These are phyloP conservation scores for Annona squamosa DNA, from an alignment of 164 flowering plant species.

Conservation along the genomic window DNA sequence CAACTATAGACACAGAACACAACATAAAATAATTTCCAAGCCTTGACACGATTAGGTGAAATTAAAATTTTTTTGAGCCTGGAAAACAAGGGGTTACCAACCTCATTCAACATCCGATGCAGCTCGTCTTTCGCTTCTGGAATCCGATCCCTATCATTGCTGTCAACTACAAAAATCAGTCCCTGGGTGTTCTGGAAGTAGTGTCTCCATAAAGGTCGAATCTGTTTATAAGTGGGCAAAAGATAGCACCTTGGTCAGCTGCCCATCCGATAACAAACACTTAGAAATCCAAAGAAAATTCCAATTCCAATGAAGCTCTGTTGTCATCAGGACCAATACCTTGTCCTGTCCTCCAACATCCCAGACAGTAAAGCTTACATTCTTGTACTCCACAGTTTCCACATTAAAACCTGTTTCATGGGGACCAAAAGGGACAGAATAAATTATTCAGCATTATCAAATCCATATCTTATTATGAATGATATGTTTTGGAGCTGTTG, in stretches of 20 bases:
- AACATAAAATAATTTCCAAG: neutral
- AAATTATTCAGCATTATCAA: no score
- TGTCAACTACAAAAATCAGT: constrained; percentile 52
- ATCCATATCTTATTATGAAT: no score
- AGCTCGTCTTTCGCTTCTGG: constrained; percentile 41
- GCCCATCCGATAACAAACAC: no score
- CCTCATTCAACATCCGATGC: constrained; percentile 43
- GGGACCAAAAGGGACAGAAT: neutral
- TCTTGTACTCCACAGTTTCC: constrained; percentile 48
- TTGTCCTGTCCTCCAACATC: constrained; percentile 58
- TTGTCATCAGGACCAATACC: constrained; percentile 19
- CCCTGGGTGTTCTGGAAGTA: constrained; percentile 43
- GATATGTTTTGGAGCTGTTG: neutral
- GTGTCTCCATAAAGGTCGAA: constrained; percentile 54
- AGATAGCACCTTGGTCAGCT: neutral
- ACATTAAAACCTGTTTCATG: constrained; percentile 44
- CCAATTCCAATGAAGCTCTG: neutral
- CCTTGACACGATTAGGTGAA: neutral
- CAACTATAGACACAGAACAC: neutral
- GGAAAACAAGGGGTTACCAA: constrained; percentile 10
- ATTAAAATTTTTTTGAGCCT: neutral
- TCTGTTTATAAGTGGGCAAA: constrained; percentile 16
- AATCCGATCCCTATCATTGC: constrained; percentile 43
- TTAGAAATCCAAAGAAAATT: neutral
- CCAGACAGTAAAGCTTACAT: constrained; percentile 47